Percentiles rank a stretch among this genome's conserved stretches.
Conservation (phyloP, 306 rosid genomes). For the Cucurbita moschata region DNA sequence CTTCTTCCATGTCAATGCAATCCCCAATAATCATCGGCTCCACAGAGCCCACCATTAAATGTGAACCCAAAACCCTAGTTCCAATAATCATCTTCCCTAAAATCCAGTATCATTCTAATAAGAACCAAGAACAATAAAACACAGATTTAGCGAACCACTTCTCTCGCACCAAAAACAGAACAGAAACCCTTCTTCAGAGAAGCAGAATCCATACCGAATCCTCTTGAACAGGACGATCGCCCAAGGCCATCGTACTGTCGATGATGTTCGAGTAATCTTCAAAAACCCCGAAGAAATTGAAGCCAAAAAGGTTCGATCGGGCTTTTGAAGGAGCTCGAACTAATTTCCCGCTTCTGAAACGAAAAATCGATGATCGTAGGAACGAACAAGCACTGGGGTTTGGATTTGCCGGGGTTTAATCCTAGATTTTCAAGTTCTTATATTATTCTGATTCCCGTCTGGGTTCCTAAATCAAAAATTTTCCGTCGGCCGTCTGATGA, state of each 20-base stretch:
- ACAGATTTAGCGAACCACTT: slow-evolving; percentile 16
- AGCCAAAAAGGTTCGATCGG: not conserved
- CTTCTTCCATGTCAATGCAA: slow-evolving; percentile 54
- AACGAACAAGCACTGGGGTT: not conserved
- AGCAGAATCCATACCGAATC: not conserved
- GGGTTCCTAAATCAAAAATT: not conserved
- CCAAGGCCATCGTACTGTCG: not conserved
- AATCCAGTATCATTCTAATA: slow-evolving; percentile 59
- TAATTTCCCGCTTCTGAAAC: not conserved
- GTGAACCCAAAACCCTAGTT: slow-evolving; percentile 15
- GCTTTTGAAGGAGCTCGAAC: not conserved
- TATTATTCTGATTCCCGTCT: not conserved
- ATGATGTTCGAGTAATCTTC: not conserved
- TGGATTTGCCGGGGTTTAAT: not conserved
- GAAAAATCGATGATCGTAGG: not conserved
- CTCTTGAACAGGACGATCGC: not conserved
- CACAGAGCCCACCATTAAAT: slow-evolving; percentile 18
- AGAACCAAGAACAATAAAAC: slow-evolving; percentile 9
- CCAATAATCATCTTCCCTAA: slow-evolving; percentile 40
- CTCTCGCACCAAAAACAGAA: slow-evolving; percentile 10
- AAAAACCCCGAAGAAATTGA: not conserved
- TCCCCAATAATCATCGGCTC: slow-evolving; percentile 15
- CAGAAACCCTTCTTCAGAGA: slow-evolving; percentile 16
- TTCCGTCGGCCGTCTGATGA: not conserved
- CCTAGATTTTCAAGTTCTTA: not conserved